Evolutionary conservation across 495 filamentous ascomycete genomes (phyloP), one percentile per base, ranked within the genome.

Genomic region (Letharia columbiana): DNA sequence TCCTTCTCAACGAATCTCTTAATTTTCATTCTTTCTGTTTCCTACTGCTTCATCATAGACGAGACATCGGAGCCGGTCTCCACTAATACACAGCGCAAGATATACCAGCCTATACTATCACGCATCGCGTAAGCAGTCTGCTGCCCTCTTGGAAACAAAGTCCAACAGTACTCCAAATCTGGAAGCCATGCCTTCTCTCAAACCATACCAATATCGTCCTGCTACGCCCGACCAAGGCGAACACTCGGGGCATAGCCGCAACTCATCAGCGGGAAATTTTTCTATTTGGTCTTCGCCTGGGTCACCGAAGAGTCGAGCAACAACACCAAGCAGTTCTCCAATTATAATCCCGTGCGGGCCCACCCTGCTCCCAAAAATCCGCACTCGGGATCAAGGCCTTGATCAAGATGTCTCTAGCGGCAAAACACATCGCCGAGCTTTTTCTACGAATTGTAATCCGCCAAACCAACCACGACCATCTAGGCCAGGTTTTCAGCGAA

Each of bases 331-430:
- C 56, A 77, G 78, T 47, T 79, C 83, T 65, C 91, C 91, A 63
- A 85, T 92, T 70, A 82, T 87, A 35, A 74, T 80, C 62, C 87
- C 91, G 45, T 85, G 89, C 79, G 92, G 91, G 17, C 91, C 91
- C 44, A 78, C 89, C 39, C 82, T 97, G 62, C 81, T 97, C 39
- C 92, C 92, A 66, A 92, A 90, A 80, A 91, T 96, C 76, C 84
- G 92, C 59, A 84, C 84, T 66, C 91, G 95, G 75, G 92, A 96
- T 77, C 87, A 92, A 77, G 80, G 86, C 62, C 83, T 92, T 66
- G 82, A 87, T 67, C 81, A 82, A 18, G 72, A 76, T 31, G 77
- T 78, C 59, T 78, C 76, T 23, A 78, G 78, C 41, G 77, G 76
- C 39, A 77, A 80, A 50, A 58, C 74, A 54, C 82, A 85, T 69